Evolutionary conservation across 164 flowering plant species (phyloP).

Genomic region (Cinnamomum chago): DNA sequence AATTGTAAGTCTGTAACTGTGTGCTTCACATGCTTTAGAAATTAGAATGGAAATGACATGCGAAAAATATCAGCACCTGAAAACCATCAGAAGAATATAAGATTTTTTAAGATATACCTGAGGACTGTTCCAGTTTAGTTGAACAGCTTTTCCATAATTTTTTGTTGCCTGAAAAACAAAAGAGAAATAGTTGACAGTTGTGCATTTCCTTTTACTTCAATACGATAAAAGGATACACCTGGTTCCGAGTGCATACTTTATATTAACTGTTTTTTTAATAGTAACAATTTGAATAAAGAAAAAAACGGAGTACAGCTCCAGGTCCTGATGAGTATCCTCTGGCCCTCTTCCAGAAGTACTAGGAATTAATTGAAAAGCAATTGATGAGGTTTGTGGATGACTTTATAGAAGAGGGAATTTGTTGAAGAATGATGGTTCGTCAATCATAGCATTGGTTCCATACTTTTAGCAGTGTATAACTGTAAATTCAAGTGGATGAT

Average conservation of each 20-base stretch:
- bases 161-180: slow-evolving; percentile 64
- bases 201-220: no score
- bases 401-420: no score
- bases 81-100: background rate
- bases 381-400: no score
- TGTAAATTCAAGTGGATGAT: no score
- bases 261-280: no score
- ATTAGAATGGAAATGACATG: background rate
- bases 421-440: no score
- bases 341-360: no score
- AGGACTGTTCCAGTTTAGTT: slow-evolving; percentile 97
- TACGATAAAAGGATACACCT: background rate
- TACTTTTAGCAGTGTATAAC: no score
- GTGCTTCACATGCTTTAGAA: background rate
- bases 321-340: no score
- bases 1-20: background rate
- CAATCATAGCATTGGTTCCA: no score
- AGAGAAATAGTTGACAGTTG: background rate
- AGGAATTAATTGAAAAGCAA: no score
- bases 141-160: slow-evolving; percentile 88
- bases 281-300: background rate
- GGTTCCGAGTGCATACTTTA: no score
- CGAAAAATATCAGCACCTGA: background rate
- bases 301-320: background rate
- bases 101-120: slow-evolving; percentile 50